Evolutionary conservation across 495 filamentous ascomycete species (phyloP).

Genomic region (Achaetomiella virescens): DNA sequence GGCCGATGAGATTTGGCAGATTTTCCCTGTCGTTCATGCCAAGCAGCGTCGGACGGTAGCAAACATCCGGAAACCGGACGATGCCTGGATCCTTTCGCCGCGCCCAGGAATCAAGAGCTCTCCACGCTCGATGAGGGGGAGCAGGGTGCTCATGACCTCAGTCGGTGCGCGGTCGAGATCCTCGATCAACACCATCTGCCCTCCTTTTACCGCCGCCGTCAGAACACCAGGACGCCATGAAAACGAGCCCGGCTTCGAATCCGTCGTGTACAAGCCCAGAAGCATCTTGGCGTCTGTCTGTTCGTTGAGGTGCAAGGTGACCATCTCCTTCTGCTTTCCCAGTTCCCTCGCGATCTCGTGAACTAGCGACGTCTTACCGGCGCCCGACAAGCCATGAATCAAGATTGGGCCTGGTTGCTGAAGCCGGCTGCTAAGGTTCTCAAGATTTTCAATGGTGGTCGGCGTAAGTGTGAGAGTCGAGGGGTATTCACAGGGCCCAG

Average conservation of each 20-base stretch:
- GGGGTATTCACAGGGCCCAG: slow-evolving; percentile 42
- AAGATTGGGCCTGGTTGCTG: slow-evolving; percentile 63
- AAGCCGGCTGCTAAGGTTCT: slow-evolving; percentile 58
- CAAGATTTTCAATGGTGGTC: slow-evolving; percentile 65
- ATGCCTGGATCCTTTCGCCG: slow-evolving; percentile 76
- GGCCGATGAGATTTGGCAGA: slow-evolving; percentile 58
- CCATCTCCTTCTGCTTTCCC: slow-evolving; percentile 65
- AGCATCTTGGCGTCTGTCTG: slow-evolving; percentile 96
- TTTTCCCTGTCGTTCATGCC: slow-evolving; percentile 66
- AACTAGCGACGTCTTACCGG: slow-evolving; percentile 84
- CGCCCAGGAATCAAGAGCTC: slow-evolving; percentile 82
- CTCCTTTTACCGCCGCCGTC: slow-evolving; percentile 87
- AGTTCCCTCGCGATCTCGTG: slow-evolving; percentile 74
- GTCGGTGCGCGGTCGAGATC: slow-evolving; percentile 94
- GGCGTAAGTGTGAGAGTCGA: slow-evolving; percentile 63
- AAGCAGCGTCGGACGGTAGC: slow-evolving; percentile 73
- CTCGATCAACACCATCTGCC: slow-evolving; percentile 93
- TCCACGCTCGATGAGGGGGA: slow-evolving; percentile 82
- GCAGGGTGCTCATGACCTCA: slow-evolving; percentile 83
- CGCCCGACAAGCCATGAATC: slow-evolving; percentile 75
- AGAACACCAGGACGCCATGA: slow-evolving; percentile 89
- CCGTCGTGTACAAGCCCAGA: slow-evolving; percentile 86
- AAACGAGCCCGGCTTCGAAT: slow-evolving; percentile 77
- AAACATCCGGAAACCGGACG: slow-evolving; percentile 79
- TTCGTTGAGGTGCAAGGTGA: slow-evolving; percentile 92